phyloP scores from a whole-genome alignment of 164 flowering plant species.

The Akebia trifoliata region DNA sequence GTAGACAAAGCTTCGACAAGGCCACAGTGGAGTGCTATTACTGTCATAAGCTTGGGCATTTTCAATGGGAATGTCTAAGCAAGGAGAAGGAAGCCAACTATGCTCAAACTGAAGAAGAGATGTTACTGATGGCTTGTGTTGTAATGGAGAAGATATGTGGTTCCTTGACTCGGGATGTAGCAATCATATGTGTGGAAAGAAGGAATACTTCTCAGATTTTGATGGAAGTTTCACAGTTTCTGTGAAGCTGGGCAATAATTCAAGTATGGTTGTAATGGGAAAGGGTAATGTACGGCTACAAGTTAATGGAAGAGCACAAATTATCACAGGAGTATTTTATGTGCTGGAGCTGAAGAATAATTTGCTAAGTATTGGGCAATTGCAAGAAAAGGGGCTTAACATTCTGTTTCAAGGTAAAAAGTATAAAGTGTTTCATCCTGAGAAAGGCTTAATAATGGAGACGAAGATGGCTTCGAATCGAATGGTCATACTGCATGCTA shows the following conservation, averaged over 20 bases:
- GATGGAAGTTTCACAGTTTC: background rate
- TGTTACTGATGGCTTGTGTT: too few species aligned
- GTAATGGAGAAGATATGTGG: background rate
- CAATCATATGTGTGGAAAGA: background rate
- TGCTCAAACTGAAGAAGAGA: too few species aligned
- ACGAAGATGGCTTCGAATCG: background rate
- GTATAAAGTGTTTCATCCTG: conserved; percentile 1
- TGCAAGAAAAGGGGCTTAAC: conserved; percentile 6
- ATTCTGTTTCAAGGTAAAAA: background rate
- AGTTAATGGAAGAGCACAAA: background rate
- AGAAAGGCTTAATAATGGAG: background rate
- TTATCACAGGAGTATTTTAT: conserved; percentile 8
- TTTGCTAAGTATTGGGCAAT: conserved; percentile 3
- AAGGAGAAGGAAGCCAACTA: too few species aligned
- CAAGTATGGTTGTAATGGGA: background rate
- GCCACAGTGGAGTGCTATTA: too few species aligned
- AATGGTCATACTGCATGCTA: background rate
- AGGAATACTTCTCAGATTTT: background rate
- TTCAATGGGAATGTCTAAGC: too few species aligned
- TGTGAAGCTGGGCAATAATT: conserved; percentile 5
- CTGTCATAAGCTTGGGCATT: too few species aligned
- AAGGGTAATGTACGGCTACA: background rate
- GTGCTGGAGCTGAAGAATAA: conserved; percentile 1
- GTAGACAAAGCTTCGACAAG: too few species aligned
- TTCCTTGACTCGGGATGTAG: too few species aligned